Conservation (phyloP, 2,329 filamentous ascomycete genomes). For the Cladophialophora carrionii region DNA sequence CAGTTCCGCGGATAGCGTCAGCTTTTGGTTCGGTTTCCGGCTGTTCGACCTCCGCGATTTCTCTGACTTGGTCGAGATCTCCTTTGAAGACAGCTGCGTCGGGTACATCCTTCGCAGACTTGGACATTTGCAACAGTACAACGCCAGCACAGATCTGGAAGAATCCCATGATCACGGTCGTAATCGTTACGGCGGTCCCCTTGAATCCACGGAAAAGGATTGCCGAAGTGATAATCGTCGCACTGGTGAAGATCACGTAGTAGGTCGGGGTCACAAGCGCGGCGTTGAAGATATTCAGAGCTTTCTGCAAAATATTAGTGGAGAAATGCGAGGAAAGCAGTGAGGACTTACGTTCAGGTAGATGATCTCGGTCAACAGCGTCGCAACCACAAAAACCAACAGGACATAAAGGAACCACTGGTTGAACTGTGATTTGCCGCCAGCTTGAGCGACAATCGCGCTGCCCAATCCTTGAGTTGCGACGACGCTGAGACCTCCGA, state of each 20-base stretch:
- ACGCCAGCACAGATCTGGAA: constrained; percentile 92
- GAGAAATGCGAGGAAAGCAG: neutral
- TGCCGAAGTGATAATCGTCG: constrained; percentile 90
- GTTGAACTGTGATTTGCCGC: constrained; percentile 85
- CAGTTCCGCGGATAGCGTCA: constrained; percentile 89
- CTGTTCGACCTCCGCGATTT: constrained; percentile 91
- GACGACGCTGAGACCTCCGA: constrained; percentile 92
- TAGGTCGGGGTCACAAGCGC: constrained; percentile 97
- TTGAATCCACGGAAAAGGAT: constrained; percentile 94
- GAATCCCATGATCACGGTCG: constrained; percentile 91
- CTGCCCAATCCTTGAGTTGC: constrained; percentile 90
- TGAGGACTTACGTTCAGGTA: constrained; percentile 80
- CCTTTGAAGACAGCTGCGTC: constrained; percentile 90
- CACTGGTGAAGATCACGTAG: constrained; percentile 96
- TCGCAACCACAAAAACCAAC: constrained; percentile 85
- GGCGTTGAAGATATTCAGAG: constrained; percentile 93
- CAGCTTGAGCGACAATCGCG: constrained; percentile 83
- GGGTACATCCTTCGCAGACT: constrained; percentile 95
- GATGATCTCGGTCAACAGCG: constrained; percentile 88
- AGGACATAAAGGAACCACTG: constrained; percentile 96
- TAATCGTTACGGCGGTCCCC: constrained; percentile 76
- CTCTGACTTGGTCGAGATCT: constrained; percentile 91
- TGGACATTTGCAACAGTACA: constrained; percentile 90
- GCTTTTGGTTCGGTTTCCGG: constrained; percentile 96
- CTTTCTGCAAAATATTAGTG: constrained; percentile 71